Evolutionary conservation across 2,329 filamentous ascomycete species (phyloP).

Genomic region (Xylogone sp.): DNA sequence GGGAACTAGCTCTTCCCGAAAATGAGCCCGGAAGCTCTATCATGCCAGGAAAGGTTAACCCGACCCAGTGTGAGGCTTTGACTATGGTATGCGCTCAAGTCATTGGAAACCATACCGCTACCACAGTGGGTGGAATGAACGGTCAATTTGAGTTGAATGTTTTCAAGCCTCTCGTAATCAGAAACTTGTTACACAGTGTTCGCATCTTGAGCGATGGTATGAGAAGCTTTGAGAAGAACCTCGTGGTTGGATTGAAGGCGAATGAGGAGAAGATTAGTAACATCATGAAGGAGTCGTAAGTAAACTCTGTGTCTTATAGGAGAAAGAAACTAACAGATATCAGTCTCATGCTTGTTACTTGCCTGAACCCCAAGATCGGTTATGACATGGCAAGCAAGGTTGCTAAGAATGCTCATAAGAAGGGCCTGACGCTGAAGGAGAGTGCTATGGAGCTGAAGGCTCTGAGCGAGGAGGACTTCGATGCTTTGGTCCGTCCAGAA

Average conservation of each 20-base stretch:
- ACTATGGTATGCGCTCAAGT: slow-evolving; percentile 98
- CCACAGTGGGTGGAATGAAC: slow-evolving; percentile 92
- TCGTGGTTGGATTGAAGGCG: slow-evolving; percentile 81
- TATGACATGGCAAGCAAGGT: slow-evolving; percentile 98
- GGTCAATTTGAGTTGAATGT: slow-evolving; percentile 99
- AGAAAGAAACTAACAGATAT: slow-evolving; percentile 18
- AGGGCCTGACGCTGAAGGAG: slow-evolving; percentile 89
- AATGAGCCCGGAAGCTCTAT: slow-evolving; percentile 98
- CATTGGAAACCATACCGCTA: slow-evolving; percentile 93
- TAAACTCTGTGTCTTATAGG: slow-evolving; percentile 7
- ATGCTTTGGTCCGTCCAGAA: slow-evolving; percentile 84
- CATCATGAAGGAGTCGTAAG: slow-evolving; percentile 92
- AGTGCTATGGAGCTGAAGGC: slow-evolving; percentile 91
- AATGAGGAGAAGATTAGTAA: slow-evolving; percentile 89
- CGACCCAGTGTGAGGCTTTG: slow-evolving; percentile 94
- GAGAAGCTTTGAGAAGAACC: slow-evolving; percentile 91
- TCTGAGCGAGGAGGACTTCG: slow-evolving; percentile 84
- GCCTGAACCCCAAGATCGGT: slow-evolving; percentile 94
- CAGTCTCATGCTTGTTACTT: slow-evolving; percentile 96
- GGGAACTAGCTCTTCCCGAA: slow-evolving; percentile 89
- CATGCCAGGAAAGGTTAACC: slow-evolving; percentile 99
- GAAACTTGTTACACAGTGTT: slow-evolving; percentile 89
- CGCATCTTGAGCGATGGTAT: slow-evolving; percentile 88
- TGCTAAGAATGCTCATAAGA: slow-evolving; percentile 98
- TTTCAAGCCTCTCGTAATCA: slow-evolving; percentile 95